A percentile compares a stretch with the other conserved stretches of the same genome.
Evolutionary conservation across 345 rosid genomes (phyloP).

Genomic region (Rubroshorea leprosula): DNA sequence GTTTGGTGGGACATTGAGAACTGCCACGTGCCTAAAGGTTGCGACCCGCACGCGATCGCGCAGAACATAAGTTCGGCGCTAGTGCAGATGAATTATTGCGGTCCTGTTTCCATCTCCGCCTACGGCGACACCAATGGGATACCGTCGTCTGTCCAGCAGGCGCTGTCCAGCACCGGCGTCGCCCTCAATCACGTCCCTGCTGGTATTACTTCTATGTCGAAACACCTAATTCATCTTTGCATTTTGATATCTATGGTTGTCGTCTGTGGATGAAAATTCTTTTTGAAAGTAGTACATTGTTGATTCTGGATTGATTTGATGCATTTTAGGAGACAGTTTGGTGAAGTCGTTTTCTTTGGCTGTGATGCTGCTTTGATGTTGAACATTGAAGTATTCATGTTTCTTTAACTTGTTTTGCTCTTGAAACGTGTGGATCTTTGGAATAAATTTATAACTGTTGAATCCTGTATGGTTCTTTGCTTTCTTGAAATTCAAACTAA

Average conservation of each 20-base stretch:
- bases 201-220: conserved; percentile 29
- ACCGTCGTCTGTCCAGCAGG: conserved; percentile 55
- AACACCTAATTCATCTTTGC: neutral
- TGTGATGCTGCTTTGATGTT: no score
- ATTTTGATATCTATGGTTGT: no score
- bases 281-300: no score
- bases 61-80: conserved; percentile 92
- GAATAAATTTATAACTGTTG: no score
- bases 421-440: no score
- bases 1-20: conserved; percentile 99
- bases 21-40: conserved; percentile 68
- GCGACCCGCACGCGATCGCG: conserved; percentile 71
- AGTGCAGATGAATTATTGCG: conserved; percentile 58
- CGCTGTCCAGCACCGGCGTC: conserved; percentile 90
- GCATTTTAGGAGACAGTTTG: neutral
- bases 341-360: neutral
- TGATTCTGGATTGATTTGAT: neutral
- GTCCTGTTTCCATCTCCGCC: conserved; percentile 81
- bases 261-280: neutral
- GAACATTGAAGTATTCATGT: no score
- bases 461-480: neutral
- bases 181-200: conserved; percentile 90
- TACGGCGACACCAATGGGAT: conserved; percentile 75
- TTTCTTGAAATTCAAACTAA: neutral
- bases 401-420: no score